These are phyloP conservation scores for Mesotaenium endlicherianum DNA, from an alignment of 139 green algal genomes.

Conservation along the genomic window DNA sequence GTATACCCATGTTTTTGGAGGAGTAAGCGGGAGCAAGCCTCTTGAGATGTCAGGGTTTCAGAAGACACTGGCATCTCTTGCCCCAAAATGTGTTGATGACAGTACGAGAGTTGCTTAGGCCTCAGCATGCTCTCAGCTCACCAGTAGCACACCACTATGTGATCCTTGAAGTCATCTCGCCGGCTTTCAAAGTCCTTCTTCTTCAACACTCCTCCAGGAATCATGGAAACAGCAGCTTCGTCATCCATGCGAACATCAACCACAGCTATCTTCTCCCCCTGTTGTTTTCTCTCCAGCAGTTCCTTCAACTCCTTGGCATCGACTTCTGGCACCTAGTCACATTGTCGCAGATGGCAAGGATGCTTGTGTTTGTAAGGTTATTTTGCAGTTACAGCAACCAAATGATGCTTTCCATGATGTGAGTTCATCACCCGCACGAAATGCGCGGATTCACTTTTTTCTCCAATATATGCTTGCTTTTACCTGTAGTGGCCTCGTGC, in stretches of 20 bases:
- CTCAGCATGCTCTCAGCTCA: background rate
- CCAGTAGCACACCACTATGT: constrained; percentile 57
- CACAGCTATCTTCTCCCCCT: constrained; percentile 19
- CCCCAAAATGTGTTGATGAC: background rate
- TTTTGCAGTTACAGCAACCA: too few relatives aligned
- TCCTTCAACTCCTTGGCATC: background rate
- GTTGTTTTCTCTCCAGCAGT: background rate
- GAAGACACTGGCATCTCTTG: background rate
- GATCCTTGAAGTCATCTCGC: constrained; percentile 1
- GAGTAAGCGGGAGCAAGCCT: background rate
- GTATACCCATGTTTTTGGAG: background rate
- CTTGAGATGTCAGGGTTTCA: background rate
- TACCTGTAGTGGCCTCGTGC: too few relatives aligned
- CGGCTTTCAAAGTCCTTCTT: constrained; percentile 47
- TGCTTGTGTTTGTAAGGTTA: too few relatives aligned
- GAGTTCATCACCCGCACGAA: too few relatives aligned
- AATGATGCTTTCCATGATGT: too few relatives aligned
- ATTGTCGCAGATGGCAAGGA: too few relatives aligned
- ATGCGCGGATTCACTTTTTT: too few relatives aligned
- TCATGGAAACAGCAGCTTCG: constrained; percentile 51
- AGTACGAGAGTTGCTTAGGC: background rate
- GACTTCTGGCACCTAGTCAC: constrained; percentile 21
- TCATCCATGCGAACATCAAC: constrained; percentile 49
- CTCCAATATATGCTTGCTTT: too few relatives aligned
- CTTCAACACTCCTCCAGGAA: constrained; percentile 33